Percentiles rank a stretch among this genome's conserved stretches.
Conservation (phyloP, 441 rosid species). For the Melastoma candidum region DNA sequence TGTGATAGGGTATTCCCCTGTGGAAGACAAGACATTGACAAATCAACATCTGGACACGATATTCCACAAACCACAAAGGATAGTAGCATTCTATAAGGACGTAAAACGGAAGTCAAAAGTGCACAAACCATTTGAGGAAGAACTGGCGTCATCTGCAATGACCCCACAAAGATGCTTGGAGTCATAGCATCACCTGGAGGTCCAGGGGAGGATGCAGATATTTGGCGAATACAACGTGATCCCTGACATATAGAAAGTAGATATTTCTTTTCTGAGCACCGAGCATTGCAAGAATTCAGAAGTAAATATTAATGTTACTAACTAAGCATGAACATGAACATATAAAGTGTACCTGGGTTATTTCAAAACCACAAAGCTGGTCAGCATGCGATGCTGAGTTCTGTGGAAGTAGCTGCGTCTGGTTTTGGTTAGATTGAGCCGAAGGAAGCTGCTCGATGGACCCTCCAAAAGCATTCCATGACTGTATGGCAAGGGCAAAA, state of each 20-base stretch:
- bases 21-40: neutral
- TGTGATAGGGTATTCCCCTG: slow-evolving; percentile 45
- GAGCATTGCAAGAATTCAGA: too few species aligned
- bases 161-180: slow-evolving; percentile 21
- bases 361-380: slow-evolving; percentile 29
- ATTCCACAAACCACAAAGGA: neutral
- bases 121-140: slow-evolving; percentile 27
- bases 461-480: slow-evolving; percentile 65
- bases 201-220: slow-evolving; percentile 21
- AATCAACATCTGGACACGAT: slow-evolving; percentile 1
- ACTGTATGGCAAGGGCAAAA: slow-evolving; percentile 26
- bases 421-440: slow-evolving; percentile 23
- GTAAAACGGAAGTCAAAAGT: slow-evolving; percentile 11
- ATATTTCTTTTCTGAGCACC: too few species aligned
- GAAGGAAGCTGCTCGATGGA: slow-evolving; percentile 26
- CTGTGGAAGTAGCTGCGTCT: slow-evolving; percentile 17
- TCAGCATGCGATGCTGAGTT: slow-evolving; percentile 25
- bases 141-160: slow-evolving; percentile 27
- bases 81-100: neutral
- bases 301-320: too few species aligned
- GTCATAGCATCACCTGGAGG: slow-evolving; percentile 22
- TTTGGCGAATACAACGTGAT: slow-evolving; percentile 19
- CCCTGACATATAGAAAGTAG: slow-evolving; percentile 27
- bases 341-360: slow-evolving; percentile 34
- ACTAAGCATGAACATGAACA: too few species aligned